These are phyloP conservation scores for Fonsecaea erecta DNA, from an alignment of 2,329 filamentous ascomycete species.

Conservation along the genomic window DNA sequence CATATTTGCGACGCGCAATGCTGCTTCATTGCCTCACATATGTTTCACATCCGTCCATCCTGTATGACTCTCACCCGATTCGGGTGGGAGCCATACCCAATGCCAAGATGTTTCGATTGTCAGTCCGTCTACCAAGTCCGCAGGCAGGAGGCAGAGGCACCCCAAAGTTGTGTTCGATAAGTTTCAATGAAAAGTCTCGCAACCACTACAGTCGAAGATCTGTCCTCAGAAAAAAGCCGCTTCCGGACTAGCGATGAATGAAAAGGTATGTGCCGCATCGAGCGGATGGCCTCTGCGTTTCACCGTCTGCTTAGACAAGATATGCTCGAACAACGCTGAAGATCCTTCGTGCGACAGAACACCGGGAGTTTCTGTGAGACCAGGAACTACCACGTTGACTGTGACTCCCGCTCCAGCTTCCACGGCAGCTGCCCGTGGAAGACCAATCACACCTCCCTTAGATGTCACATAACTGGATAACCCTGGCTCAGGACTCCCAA, in stretches of 20 bases:
- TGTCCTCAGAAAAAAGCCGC: no score
- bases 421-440: conserved; percentile 6
- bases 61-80: no score
- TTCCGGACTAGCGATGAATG: conserved; percentile 14
- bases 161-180: no score
- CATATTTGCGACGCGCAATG: no score
- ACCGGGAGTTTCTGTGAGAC: conserved; percentile 8
- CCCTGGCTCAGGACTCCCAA: conserved; percentile 8
- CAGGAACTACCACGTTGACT: conserved; percentile 11
- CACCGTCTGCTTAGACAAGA: conserved; percentile 11
- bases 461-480: conserved; percentile 10
- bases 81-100: no score
- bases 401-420: conserved; percentile 15
- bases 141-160: no score
- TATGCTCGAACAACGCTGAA: conserved; percentile 5
- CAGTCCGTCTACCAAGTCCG: no score
- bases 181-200: no score
- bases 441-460: conserved; percentile 13
- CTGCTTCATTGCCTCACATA: no score
- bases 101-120: no score
- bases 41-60: no score
- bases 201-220: no score
- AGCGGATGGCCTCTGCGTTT: conserved; percentile 10
- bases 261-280: conserved; percentile 10
- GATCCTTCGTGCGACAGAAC: conserved; percentile 5